Conservation (phyloP, 345 rosid species). For the Populus ilicifolia region DNA sequence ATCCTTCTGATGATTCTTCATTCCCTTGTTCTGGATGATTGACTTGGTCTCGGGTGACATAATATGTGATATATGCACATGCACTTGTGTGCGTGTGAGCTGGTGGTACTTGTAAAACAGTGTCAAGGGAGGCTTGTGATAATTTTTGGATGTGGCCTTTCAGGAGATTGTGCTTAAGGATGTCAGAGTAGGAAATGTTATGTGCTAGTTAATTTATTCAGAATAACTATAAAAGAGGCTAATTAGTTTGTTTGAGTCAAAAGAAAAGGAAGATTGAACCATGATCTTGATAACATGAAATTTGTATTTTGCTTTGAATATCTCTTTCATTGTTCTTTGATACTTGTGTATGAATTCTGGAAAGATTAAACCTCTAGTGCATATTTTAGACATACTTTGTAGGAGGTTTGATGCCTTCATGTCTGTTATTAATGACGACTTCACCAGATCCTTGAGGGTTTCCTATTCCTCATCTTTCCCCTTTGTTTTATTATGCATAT, state of each 20-base stretch:
- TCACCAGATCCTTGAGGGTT: not conserved
- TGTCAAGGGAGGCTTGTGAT: not conserved
- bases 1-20: not conserved
- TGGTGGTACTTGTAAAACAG: not conserved
- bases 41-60: not conserved
- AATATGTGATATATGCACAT: not conserved
- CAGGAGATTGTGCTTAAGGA: not conserved
- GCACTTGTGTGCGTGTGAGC: not conserved
- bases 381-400: not conserved
- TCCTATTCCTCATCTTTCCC: not conserved
- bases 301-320: not conserved
- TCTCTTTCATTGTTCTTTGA: not conserved
- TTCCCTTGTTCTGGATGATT: constrained; percentile 1
- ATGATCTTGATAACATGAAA: not conserved
- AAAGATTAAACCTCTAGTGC: not conserved
- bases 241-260: not conserved
- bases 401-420: not conserved
- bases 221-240: not conserved
- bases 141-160: not conserved
- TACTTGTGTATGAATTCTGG: not conserved
- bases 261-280: not conserved
- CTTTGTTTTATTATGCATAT: not conserved
- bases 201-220: not conserved
- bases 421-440: not conserved
- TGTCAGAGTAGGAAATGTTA: not conserved